Evolutionary conservation across 345 rosid species (phyloP).

Genomic region (Linum trigynum): DNA sequence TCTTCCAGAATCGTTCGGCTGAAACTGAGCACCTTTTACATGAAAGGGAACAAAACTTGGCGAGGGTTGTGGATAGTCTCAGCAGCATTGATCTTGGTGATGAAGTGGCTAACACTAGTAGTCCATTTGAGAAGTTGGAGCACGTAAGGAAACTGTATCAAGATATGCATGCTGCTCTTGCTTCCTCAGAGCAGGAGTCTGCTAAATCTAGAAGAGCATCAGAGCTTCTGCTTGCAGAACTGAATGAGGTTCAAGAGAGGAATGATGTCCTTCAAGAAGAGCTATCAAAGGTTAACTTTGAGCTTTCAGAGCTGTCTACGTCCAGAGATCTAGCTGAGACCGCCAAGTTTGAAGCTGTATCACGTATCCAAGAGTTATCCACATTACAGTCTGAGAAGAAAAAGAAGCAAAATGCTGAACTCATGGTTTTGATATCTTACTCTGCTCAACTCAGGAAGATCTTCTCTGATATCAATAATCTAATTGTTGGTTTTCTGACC

Average conservation of each 20-base stretch:
- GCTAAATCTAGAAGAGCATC: slow-evolving; percentile 82
- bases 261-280: slow-evolving; percentile 80
- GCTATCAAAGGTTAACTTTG: slow-evolving; percentile 37
- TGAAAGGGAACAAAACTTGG: no score
- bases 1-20: slow-evolving; percentile 45
- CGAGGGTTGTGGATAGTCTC: slow-evolving; percentile 16
- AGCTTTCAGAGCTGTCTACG: slow-evolving; percentile 39
- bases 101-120: slow-evolving; percentile 31
- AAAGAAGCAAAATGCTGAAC: slow-evolving; percentile 39
- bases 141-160: slow-evolving; percentile 35
- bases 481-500: slow-evolving; percentile 38
- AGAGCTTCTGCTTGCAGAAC: slow-evolving; percentile 75
- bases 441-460: slow-evolving; percentile 38
- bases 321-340: slow-evolving; percentile 51
- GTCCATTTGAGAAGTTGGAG: slow-evolving; percentile 61
- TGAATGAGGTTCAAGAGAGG: slow-evolving; percentile 92
- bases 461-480: slow-evolving; percentile 33
- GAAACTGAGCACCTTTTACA: slow-evolving; percentile 2
- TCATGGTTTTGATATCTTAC: slow-evolving; percentile 34
- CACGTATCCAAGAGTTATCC: slow-evolving; percentile 42
- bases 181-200: slow-evolving; percentile 60
- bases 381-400: slow-evolving; percentile 37
- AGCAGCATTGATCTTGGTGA: slow-evolving; percentile 48
- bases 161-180: slow-evolving; percentile 46
- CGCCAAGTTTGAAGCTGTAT: slow-evolving; percentile 51